Evolutionary conservation across 768 basidiomycete species (phyloP), one percentile per base, ranked within the genome.

Genomic region (Jaapia argillacea): DNA sequence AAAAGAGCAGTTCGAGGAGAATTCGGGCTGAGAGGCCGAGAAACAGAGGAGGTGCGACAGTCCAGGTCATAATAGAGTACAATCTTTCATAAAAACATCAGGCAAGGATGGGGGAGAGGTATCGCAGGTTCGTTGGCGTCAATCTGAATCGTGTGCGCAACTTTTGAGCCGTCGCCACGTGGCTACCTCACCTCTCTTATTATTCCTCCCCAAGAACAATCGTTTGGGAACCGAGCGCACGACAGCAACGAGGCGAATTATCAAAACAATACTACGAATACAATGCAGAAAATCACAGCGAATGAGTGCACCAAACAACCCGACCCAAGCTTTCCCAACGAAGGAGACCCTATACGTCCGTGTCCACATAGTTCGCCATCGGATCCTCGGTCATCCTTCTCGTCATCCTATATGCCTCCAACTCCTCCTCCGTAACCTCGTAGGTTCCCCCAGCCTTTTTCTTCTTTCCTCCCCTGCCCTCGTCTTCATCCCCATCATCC

Each of bases 281-380:
- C n/a, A n/a, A n/a, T n/a, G n/a, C n/a, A n/a, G n/a, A n/a, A n/a
- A n/a, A n/a, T n/a, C n/a, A n/a, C n/a, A n/a, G n/a, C n/a, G n/a
- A n/a, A n/a, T n/a, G n/a, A n/a, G n/a, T n/a, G n/a, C n/a, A n/a
- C n/a, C n/a, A n/a, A n/a, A n/a, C n/a, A n/a, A n/a, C n/a, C n/a
- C n/a, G n/a, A n/a, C n/a, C n/a, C n/a, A n/a, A n/a, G n/a, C n/a
- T n/a, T n/a, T n/a, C n/a, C n/a, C 22, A 18, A 12, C 10, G 12
- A 18, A 43, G n/a, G 18, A 36, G 13, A 24, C 24, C 5, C 31
- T 48, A 59, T 16, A 46, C 48, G 40, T 74, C 77, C 36, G 60
- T 51, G 59, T 91, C 91, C 41, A 88, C 72, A 58, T 92, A 91
- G 59, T 86, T 88, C 31, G 86, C 85, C 91, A 96, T 96, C 3